Evolutionary conservation across 2,329 filamentous ascomycete species (phyloP).

Genomic region (Hortaea werneckii): DNA sequence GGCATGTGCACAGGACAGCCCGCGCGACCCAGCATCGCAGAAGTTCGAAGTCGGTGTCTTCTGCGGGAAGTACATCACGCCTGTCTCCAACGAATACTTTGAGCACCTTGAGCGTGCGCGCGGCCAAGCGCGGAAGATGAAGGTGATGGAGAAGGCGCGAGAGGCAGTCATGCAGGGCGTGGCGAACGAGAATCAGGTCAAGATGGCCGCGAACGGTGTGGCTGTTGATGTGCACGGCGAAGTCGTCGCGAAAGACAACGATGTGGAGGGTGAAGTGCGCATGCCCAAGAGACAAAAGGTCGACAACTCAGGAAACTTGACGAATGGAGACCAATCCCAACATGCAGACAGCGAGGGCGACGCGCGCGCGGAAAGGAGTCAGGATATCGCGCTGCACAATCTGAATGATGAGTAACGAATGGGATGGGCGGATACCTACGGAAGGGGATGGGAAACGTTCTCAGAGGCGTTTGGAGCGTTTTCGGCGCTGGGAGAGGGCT

Average conservation of each 20-base stretch:
- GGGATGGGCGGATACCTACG: neutral
- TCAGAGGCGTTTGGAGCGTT: neutral
- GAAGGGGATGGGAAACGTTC: neutral
- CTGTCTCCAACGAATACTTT: conserved; percentile 71
- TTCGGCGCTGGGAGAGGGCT: neutral
- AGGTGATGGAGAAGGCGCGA: conserved; percentile 54
- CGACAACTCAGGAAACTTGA: conserved; percentile 8
- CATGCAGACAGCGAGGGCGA: neutral
- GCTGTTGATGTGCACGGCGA: conserved; percentile 47
- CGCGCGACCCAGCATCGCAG: conserved; percentile 44
- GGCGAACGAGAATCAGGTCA: conserved; percentile 50
- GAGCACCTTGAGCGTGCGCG: conserved; percentile 64
- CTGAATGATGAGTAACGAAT: conserved; percentile 8
- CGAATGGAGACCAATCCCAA: conserved; percentile 1
- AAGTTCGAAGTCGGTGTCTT: conserved; percentile 89
- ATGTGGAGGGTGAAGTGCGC: conserved; percentile 9
- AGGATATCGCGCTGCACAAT: conserved; percentile 9
- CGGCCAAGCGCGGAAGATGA: conserved; percentile 58
- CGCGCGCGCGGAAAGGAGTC: neutral
- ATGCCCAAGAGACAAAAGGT: conserved; percentile 17
- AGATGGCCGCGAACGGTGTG: conserved; percentile 53
- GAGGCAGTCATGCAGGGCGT: conserved; percentile 54
- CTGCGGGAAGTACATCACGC: conserved; percentile 75
- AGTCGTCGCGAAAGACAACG: conserved; percentile 41
- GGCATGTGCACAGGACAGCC: conserved; percentile 63